phyloP scores from a whole-genome alignment of 2,329 filamentous ascomycete species.

The Pyricularia grisea region DNA sequence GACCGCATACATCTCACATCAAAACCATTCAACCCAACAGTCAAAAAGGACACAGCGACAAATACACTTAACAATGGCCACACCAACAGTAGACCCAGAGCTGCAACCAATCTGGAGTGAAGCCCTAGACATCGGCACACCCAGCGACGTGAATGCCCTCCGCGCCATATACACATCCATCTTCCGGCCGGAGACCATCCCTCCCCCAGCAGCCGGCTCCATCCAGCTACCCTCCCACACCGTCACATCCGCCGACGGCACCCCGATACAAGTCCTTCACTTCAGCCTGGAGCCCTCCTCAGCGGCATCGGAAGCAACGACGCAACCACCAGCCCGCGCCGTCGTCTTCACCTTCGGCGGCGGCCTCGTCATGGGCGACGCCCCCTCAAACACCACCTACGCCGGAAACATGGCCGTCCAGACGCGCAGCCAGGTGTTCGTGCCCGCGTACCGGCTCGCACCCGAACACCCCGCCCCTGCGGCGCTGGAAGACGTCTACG shows the following conservation, averaged over 20 bases:
- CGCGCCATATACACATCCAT: not conserved
- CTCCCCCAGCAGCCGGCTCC: too few species aligned
- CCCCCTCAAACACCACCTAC: slow-evolving; percentile 5
- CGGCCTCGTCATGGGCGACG: slow-evolving; percentile 15
- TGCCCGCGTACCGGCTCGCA: slow-evolving; percentile 38
- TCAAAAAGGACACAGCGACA: not conserved
- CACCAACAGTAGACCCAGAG: not conserved
- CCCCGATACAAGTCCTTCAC: not conserved
- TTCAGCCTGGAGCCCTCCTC: not conserved
- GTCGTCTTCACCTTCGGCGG: slow-evolving; percentile 17
- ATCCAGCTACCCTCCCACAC: not conserved
- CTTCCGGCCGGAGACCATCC: too few species aligned
- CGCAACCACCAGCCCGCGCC: not conserved
- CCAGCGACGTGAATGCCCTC: not conserved
- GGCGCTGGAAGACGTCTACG: slow-evolving; percentile 28
- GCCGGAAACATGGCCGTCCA: slow-evolving; percentile 7
- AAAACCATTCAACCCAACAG: not conserved
- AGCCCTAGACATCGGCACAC: not conserved
- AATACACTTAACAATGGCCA: not conserved
- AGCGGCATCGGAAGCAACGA: too few species aligned
- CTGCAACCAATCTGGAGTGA: not conserved
- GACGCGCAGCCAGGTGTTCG: slow-evolving; percentile 11
- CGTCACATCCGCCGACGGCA: not conserved
- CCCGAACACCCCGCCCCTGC: slow-evolving; percentile 36
- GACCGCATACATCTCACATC: not conserved